These are phyloP conservation scores for Suaeda aralocaspica DNA, from an alignment of 148 eudicot genomes.

Conservation along the genomic window DNA sequence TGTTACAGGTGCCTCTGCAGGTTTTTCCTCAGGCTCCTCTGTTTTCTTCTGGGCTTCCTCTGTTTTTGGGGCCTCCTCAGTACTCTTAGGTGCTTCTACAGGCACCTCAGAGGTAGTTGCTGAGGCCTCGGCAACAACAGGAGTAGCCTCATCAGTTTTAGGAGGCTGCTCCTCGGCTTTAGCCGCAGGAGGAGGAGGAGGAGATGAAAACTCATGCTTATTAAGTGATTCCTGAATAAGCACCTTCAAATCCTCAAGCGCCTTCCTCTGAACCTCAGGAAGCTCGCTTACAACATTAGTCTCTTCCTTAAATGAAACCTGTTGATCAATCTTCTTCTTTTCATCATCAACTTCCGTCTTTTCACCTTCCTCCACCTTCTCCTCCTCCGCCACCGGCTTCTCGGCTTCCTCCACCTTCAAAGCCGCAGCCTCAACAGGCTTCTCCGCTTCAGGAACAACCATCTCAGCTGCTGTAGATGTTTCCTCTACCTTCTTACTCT, in stretches of 20 bases:
- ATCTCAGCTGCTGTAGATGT: conserved; percentile 15
- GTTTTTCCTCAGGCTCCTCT: conserved; percentile 13
- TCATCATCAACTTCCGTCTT: conserved; percentile 24
- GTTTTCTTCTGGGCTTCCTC: conserved; percentile 23
- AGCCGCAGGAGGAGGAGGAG: conserved; percentile 29
- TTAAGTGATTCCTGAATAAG: conserved; percentile 60
- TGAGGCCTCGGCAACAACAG: conserved; percentile 19
- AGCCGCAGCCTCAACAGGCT: conserved; percentile 21
- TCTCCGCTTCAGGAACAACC: conserved; percentile 33
- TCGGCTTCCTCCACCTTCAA: conserved; percentile 24
- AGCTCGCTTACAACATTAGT: conserved; percentile 66
- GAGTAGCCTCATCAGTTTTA: conserved; percentile 16
- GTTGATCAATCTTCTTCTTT: conserved; percentile 37
- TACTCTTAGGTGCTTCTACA: neutral
- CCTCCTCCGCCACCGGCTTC: neutral
- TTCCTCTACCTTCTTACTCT: conserved; percentile 30
- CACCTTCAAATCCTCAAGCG: conserved; percentile 69
- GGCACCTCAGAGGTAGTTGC: conserved; percentile 6
- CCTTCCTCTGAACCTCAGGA: conserved; percentile 64
- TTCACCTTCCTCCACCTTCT: conserved; percentile 5
- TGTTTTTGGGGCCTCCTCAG: conserved; percentile 16
- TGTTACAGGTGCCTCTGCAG: conserved; percentile 19
- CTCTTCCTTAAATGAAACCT: conserved; percentile 69
- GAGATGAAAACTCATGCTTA: conserved; percentile 68
- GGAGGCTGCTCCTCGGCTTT: neutral